Evolutionary conservation across 441 rosid species (phyloP).

Genomic region (Populus hybrid): DNA sequence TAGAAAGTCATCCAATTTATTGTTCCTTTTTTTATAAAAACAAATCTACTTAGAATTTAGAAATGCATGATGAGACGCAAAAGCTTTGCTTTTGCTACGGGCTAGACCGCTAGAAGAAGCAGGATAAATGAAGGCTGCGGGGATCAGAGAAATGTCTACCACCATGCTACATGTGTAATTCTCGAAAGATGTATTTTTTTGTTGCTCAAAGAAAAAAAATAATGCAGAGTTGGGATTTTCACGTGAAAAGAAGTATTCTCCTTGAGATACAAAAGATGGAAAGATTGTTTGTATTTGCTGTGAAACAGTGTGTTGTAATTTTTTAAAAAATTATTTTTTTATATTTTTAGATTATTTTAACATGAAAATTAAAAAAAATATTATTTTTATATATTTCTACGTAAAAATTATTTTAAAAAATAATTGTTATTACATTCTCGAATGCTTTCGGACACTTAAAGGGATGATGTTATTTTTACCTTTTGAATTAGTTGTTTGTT

Average conservation of each 20-base stretch:
- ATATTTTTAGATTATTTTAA: too few relatives aligned
- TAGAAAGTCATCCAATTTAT: neutral
- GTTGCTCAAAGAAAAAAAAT: neutral
- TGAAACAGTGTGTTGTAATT: too few relatives aligned
- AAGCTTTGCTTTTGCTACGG: neutral
- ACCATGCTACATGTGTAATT: neutral
- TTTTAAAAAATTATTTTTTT: too few relatives aligned
- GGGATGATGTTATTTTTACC: neutral
- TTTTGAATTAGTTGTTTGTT: neutral
- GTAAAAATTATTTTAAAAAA: too few relatives aligned
- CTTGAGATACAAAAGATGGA: too few relatives aligned
- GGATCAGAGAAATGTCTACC: neutral
- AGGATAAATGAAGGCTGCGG: neutral
- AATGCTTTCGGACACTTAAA: too few relatives aligned
- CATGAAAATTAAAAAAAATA: too few relatives aligned
- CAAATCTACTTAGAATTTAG: neutral
- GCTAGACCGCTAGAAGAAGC: neutral
- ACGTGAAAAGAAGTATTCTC: neutral
- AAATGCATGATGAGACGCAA: neutral
- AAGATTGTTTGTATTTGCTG: too few relatives aligned
- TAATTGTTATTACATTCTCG: rapidly evolving
- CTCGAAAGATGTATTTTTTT: neutral
- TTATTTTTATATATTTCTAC: too few relatives aligned
- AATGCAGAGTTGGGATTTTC: neutral
- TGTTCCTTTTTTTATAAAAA: neutral